Base-by-base conservation (phyloP, 192 early-diverging fungal genomes). In the Entomortierella lignicola region DNA sequence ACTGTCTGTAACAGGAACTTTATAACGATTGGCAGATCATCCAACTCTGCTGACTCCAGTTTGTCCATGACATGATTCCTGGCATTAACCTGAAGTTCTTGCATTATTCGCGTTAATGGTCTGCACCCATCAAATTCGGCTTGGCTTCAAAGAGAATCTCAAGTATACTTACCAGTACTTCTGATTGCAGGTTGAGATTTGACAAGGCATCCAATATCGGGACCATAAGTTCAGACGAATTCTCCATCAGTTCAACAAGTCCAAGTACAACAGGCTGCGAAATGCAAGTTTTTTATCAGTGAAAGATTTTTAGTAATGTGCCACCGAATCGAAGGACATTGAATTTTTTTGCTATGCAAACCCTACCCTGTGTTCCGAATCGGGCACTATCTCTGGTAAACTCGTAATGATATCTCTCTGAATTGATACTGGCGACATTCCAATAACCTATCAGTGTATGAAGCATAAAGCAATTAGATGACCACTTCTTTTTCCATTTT, bases 311-410 rank as follows among this genome's bases (percentile, higher is more conserved):
- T n/a, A n/a, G n/a, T n/a, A n/a, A n/a, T n/a, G n/a, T n/a, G n/a
- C n/a, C n/a, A n/a, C n/a, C n/a, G n/a, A n/a, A n/a, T n/a, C n/a
- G n/a, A n/a, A n/a, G n/a, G n/a, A n/a, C n/a, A 42, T 42, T 13
- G 13, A 13, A 42, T 42, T 42, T 6, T 42, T 6, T 12, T 47
- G 44, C 13, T 17, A 34, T 10, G 4, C 2, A 32, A 8, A 8
- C 34, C 23, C 25, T 79, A 88, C 84, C 55, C 80, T 82, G 55
- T 88, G 90, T 71, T 92, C 91, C 21, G 89, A 84, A 63, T 94
- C 92, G 6, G 86, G 88, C 17, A 94, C 71, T 43, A 94, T 92
- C 54, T 94, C 91, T 1, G 93, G 92, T n/a, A 94, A 57, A 12
- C 83, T 85, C 17, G 80, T 83, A 25, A 94, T 92, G 10, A 94